Percentiles rank a stretch among this genome's conserved stretches.
phyloP scores from a whole-genome alignment of 805 yeast genomes.

The Candida silvicultrix region DNA sequence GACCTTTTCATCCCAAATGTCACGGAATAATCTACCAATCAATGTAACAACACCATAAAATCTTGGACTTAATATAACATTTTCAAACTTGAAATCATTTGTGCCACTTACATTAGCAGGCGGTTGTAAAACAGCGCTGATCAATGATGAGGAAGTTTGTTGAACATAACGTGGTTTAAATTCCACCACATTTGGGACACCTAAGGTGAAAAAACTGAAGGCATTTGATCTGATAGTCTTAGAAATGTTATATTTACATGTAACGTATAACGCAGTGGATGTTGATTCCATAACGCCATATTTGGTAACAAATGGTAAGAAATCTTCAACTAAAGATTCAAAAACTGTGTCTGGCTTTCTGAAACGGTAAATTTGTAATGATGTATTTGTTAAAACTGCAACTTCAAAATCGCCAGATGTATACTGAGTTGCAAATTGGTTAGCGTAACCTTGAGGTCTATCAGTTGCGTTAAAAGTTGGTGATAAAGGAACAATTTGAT shows the following conservation, averaged over 20 bases:
- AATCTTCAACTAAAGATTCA: conserved; percentile 61
- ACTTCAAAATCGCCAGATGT: conserved; percentile 57
- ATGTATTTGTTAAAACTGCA: conserved; percentile 77
- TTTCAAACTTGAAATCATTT: conserved; percentile 43
- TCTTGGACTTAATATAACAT: conserved; percentile 85
- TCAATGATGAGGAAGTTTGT: conserved; percentile 12
- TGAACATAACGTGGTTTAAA: conserved; percentile 33
- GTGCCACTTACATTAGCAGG: conserved; percentile 1
- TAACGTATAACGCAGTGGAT: conserved; percentile 77
- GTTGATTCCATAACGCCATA: conserved; percentile 90
- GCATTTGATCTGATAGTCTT: conserved; percentile 39
- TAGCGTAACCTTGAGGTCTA: conserved; percentile 77
- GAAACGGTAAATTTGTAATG: conserved; percentile 70
- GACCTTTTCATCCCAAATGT: conserved; percentile 71
- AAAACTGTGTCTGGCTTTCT: conserved; percentile 77
- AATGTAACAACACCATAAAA: conserved; percentile 83
- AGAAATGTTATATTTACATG: conserved; percentile 67
- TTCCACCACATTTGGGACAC: conserved; percentile 35
- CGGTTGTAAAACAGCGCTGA: conserved; percentile 7
- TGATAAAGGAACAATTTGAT: conserved; percentile 66
- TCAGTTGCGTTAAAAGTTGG: conserved; percentile 66
- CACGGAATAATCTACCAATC: conserved; percentile 71
- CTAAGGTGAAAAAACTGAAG: conserved; percentile 35
- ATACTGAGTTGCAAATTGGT: conserved; percentile 83
- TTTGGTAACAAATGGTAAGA: conserved; percentile 62